Conservation (phyloP, 2,329 filamentous ascomycete genomes). For the Fusarium cicatricum region DNA sequence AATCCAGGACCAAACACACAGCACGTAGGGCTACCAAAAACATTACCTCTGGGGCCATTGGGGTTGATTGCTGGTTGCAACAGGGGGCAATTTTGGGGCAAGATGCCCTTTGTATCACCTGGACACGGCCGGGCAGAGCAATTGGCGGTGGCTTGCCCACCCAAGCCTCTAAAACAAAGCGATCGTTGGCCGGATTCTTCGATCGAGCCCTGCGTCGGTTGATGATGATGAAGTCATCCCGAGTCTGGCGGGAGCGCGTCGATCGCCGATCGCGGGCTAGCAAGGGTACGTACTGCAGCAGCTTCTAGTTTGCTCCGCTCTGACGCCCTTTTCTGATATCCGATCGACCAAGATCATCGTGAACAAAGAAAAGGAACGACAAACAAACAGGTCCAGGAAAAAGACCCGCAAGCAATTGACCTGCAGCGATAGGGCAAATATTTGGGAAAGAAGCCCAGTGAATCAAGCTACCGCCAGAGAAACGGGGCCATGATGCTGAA, state of each 20-base stretch:
- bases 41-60: conserved; percentile 23
- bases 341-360: conserved; percentile 5
- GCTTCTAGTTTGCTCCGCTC: conserved; percentile 18
- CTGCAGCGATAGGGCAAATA: neutral
- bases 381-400: neutral
- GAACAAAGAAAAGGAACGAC: neutral
- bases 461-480: too few species aligned
- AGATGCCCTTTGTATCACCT: conserved; percentile 16
- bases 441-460: conserved; percentile 3
- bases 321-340: conserved; percentile 19
- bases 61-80: conserved; percentile 1
- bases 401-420: neutral
- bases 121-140: too few species aligned
- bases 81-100: too few species aligned
- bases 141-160: conserved; percentile 7
- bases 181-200: conserved; percentile 33
- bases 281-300: conserved; percentile 20
- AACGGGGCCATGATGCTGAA: too few species aligned
- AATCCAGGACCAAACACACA: neutral
- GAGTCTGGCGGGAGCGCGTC: conserved; percentile 8
- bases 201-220: conserved; percentile 23
- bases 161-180: neutral
- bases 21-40: conserved; percentile 20
- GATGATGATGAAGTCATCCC: conserved; percentile 41
- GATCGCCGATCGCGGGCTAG: conserved; percentile 32